Evolutionary conservation across 2,329 filamentous ascomycete species (phyloP).

Genomic region (Claviceps pazoutovae): DNA sequence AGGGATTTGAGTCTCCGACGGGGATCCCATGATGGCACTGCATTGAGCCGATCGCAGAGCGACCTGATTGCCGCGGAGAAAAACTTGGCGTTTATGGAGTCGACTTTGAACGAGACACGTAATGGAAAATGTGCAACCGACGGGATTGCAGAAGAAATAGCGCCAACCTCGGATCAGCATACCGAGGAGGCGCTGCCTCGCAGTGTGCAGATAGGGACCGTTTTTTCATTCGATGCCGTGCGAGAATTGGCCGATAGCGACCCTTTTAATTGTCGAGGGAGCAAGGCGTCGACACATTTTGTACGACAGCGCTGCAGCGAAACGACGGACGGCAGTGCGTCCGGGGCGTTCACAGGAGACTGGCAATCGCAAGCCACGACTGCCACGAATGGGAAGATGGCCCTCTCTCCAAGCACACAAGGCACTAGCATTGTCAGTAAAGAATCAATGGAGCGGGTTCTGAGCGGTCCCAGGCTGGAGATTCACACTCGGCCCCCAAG

Average conservation of each 20-base stretch:
- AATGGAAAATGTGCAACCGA: conserved; percentile 10
- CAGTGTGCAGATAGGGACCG: conserved; percentile 24
- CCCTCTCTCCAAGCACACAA: conserved; percentile 49
- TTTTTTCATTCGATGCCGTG: conserved; percentile 31
- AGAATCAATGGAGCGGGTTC: conserved; percentile 38
- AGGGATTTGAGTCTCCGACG: conserved; percentile 24
- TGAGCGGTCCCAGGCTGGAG: conserved; percentile 27
- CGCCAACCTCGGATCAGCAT: conserved; percentile 7
- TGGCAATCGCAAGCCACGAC: conserved; percentile 51
- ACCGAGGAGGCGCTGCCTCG: neutral
- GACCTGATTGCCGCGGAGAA: conserved; percentile 17
- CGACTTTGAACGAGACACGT: conserved; percentile 5
- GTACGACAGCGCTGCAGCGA: conserved; percentile 45
- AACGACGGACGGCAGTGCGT: conserved; percentile 46
- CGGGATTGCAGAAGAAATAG: conserved; percentile 10
- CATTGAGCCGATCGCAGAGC: conserved; percentile 32
- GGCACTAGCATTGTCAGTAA: conserved; percentile 52
- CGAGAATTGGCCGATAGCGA: conserved; percentile 36
- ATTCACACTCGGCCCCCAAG: conserved; percentile 26
- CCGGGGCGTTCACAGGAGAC: conserved; percentile 39
- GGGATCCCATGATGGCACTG: conserved; percentile 25
- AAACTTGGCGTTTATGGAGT: conserved; percentile 12
- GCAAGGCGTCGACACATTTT: conserved; percentile 24
- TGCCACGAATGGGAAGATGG: conserved; percentile 49
- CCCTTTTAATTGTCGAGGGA: conserved; percentile 28